Evolutionary conservation across 345 rosid species (phyloP).

Genomic region (Citrus cavaleriei): DNA sequence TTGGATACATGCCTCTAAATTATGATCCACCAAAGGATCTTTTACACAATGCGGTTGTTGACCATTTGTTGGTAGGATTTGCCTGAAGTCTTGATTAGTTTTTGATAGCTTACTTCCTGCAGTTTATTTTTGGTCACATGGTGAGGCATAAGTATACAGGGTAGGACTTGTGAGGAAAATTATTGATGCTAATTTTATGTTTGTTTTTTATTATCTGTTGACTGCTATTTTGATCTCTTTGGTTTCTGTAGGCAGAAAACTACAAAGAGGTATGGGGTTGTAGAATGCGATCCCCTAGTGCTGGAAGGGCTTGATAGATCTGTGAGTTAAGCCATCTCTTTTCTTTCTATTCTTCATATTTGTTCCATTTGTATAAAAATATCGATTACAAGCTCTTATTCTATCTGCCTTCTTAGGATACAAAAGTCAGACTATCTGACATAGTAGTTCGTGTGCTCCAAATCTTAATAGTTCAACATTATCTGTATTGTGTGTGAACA

Average conservation of each 20-base stretch:
- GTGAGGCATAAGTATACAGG: neutral
- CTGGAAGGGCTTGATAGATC: slow-evolving; percentile 71
- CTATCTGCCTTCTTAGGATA: neutral
- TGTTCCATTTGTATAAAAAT: neutral
- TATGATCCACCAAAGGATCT: neutral
- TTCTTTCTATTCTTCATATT: slow-evolving; percentile 4
- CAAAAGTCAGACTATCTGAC: neutral
- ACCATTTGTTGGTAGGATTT: slow-evolving; percentile 4
- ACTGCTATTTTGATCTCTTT: slow-evolving; percentile 1
- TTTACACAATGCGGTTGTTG: neutral
- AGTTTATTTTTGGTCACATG: neutral
- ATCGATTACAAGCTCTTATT: slow-evolving; percentile 4
- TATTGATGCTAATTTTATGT: neutral
- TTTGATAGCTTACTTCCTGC: neutral
- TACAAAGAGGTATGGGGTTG: slow-evolving; percentile 70
- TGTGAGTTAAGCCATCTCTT: slow-evolving; percentile 49
- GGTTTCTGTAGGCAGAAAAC: slow-evolving; percentile 53
- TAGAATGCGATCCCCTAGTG: slow-evolving; percentile 80
- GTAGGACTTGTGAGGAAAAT: neutral
- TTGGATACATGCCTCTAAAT: neutral
- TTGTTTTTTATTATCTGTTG: neutral
- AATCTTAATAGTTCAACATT: slow-evolving; percentile 1
- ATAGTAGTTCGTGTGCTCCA: neutral
- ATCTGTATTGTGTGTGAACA: neutral
- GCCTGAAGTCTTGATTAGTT: neutral